Evolutionary conservation across 2,329 filamentous ascomycete genomes (phyloP), one percentile per base, ranked within the genome.

Genomic region (Helminthosporium solani): DNA sequence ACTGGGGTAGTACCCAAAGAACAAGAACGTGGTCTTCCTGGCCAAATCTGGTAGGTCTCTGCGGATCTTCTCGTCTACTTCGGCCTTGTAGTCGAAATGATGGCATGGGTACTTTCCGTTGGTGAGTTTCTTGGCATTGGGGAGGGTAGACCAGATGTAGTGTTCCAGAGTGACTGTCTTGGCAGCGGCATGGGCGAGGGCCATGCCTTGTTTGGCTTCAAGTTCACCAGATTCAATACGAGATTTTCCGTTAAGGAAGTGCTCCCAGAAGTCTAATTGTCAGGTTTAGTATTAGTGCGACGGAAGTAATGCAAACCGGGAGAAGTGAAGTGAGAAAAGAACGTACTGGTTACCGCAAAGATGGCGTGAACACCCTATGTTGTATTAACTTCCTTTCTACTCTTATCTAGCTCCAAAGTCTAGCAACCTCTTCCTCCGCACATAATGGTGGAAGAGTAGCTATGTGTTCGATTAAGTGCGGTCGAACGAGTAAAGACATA

Each of bases 121-220:
- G 2, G 60, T 63, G 6, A 67, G 49, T n/a, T 47, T 50, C 14
- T 38, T 46, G 3, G 60, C 52, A 30, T 66, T 60, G 0, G 73
- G 73, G n/a, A 75, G 58, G 0, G 73, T 75, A 12, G 67, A 72
- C 71, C 72, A 75, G 44, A 76, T 58, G 52, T 69, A 76, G 46
- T 75, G 72, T 44, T 73, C 52, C 1, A 77, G 65, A 1, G 68
- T 66, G 0, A 56, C 6, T 0, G 60, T 70, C 9, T 56, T 46
- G 1, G 66, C 57, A 0, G 73, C 74, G 1, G 73, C 72, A 1
- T 60, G 63, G 3, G 71, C 73, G 7, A 76, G 42, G 36, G 72
- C 74, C 39, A 63, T 66, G 2, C 64, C 73, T 44, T 72, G 70
- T 37, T 47, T 34, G 3, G 50, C 49, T 56, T 77, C 74, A 16